These are phyloP conservation scores for Chenopodium quinoa DNA, from an alignment of 148 eudicot species.

Conservation along the genomic window DNA sequence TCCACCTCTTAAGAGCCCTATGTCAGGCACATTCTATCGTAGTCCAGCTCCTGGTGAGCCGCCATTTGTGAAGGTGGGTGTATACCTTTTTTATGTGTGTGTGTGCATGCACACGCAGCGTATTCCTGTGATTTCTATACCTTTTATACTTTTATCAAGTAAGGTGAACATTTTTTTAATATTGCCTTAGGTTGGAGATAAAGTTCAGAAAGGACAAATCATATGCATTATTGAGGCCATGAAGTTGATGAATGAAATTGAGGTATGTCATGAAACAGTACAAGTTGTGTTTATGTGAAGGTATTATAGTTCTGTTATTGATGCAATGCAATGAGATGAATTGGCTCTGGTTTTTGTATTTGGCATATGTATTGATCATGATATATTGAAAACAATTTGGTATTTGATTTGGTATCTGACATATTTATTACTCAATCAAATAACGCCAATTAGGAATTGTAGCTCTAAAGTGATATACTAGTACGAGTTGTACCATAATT, in stretches of 20 bases:
- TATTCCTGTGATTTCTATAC: neutral
- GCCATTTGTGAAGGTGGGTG: slow-evolving; percentile 71
- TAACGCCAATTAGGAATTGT: no score
- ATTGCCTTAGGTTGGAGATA: slow-evolving; percentile 63
- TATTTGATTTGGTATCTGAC: no score
- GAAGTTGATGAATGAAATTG: slow-evolving; percentile 92
- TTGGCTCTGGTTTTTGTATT: neutral
- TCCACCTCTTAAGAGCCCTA: slow-evolving; percentile 73
- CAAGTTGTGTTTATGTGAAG: neutral
- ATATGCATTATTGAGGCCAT: slow-evolving; percentile 83
- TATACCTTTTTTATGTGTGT: neutral
- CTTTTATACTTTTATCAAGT: neutral
- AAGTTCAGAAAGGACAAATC: slow-evolving; percentile 76
- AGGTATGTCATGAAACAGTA: slow-evolving; percentile 34
- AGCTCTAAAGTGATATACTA: no score
- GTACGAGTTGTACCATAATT: no score
- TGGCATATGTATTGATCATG: neutral
- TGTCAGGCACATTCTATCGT: slow-evolving; percentile 83
- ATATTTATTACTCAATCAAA: no score
- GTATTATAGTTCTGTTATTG: neutral
- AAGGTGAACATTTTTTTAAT: neutral
- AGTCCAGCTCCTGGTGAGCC: slow-evolving; percentile 81
- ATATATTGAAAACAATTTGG: neutral
- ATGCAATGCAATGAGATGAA: neutral
- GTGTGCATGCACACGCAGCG: neutral